Evolutionary conservation across 495 filamentous ascomycete species (phyloP), one percentile per base, ranked within the genome.

Genomic region (Neurospora tetrasperma): DNA sequence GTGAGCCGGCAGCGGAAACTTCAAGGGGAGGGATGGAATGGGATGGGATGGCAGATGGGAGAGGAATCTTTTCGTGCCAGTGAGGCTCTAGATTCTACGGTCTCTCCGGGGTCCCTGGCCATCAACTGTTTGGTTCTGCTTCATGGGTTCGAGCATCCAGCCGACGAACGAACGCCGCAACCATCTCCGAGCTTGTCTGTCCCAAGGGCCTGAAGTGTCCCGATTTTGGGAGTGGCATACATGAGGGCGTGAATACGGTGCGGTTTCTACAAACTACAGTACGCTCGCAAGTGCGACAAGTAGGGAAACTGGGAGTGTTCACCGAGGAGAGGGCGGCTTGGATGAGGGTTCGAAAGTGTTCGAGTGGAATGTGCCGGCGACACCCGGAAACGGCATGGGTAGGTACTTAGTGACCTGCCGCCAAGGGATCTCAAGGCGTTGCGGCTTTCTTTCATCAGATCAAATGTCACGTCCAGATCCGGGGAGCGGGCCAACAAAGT

Each of bases 341-440:
- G 23, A 18, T 18, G 54, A 62, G 54, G 54, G 54, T 66, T 12
- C 54, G 31, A 66, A 66, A 38, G 54, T 35, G 27, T 18, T 66
- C n/a, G 54, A 69, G 38, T 72, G 59, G 71, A 72, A 72, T 72
- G 71, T 42, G 7, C 48, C 71, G 59, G 71, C 48, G 69, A 23
- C 71, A 43, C 59, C 71, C 71, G 71, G 54, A 72, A 72, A 40
- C 71, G 54, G 71, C 70, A 66, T 62, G 54, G 9, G 27, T 14
- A 35, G 54, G 54, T 66, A 66, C 54, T 66, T 18, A 9, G 54
- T 62, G 3, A 62, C 54, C 54, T 62, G 27, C 27, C 54, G 27
- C 54, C 31, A 62, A 62, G 54, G 27, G 54, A 35, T 31, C 27
- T 35, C 27, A 62, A 35, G 54, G 54, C 54, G 54, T 66, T 66